Conservation (phyloP, 352 stramenopile genomes). For the Phytophthora hybrid region DNA sequence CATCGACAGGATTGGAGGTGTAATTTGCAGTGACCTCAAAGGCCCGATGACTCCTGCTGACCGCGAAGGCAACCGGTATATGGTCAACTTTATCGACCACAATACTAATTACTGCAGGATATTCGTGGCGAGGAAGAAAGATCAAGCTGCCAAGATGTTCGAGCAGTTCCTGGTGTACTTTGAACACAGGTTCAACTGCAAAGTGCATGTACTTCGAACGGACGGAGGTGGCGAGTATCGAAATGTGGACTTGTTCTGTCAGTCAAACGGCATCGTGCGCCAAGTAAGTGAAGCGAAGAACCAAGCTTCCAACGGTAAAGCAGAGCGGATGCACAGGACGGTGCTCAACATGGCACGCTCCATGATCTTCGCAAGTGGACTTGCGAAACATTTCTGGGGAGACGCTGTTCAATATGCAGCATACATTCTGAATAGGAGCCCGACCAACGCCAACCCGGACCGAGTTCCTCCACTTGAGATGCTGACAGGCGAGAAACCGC, state of each 20-base stretch:
- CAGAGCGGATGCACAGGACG: neutral
- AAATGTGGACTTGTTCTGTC: neutral
- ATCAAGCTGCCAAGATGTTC: neutral
- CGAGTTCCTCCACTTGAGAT: neutral
- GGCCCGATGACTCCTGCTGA: neutral
- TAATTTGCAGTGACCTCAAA: neutral
- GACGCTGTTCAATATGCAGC: neutral
- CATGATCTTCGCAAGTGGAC: neutral
- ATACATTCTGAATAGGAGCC: neutral
- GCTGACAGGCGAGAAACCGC: neutral
- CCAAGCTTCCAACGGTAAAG: neutral
- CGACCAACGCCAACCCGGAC: neutral
- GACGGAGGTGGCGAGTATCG: neutral
- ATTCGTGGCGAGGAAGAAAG: neutral
- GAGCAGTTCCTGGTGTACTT: neutral
- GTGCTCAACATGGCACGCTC: neutral
- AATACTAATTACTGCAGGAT: neutral
- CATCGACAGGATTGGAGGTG: slow-evolving; percentile 1
- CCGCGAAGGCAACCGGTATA: neutral
- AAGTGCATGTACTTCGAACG: neutral
- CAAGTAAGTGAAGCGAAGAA: neutral
- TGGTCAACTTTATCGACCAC: neutral
- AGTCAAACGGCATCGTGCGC: neutral
- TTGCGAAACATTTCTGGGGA: neutral
- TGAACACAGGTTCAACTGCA: neutral